Conservation (phyloP, 129 eudicot genomes). For the Flaveria bidentis region DNA sequence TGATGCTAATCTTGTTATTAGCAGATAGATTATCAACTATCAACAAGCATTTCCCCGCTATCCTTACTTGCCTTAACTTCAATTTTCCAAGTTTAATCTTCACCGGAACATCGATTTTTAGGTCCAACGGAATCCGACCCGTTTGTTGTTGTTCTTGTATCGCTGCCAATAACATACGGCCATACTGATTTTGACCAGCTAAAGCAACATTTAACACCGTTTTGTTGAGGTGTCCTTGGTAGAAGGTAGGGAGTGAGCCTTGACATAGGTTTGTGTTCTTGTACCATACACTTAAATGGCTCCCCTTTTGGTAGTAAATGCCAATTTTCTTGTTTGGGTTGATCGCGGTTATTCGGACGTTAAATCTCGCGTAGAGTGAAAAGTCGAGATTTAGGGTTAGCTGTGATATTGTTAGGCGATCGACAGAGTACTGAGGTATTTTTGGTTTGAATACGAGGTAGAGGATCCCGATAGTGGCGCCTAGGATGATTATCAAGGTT, state of each 20-base stretch:
- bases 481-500: conserved; percentile 49
- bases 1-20: conserved; percentile 63
- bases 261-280: conserved; percentile 69
- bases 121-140: conserved; percentile 72
- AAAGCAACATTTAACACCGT: conserved; percentile 58
- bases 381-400: conserved; percentile 61
- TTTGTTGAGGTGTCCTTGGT: conserved; percentile 77
- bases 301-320: conserved; percentile 73
- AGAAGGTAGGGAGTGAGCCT: conserved; percentile 70
- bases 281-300: conserved; percentile 84
- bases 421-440: conserved; percentile 73
- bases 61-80: conserved; percentile 68
- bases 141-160: conserved; percentile 74
- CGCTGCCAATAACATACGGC: conserved; percentile 57
- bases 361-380: conserved; percentile 67
- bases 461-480: conserved; percentile 50
- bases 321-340: conserved; percentile 92
- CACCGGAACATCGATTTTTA: conserved; percentile 79
- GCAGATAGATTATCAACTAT: conserved; percentile 73
- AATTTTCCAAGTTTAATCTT: conserved; percentile 62
- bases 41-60: conserved; percentile 60
- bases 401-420: conserved; percentile 62
- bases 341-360: conserved; percentile 64
- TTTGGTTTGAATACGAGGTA: conserved; percentile 78
- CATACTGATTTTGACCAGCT: conserved; percentile 74